Conservation (phyloP, 768 basidiomycete species). For the Exidia glandulosa region DNA sequence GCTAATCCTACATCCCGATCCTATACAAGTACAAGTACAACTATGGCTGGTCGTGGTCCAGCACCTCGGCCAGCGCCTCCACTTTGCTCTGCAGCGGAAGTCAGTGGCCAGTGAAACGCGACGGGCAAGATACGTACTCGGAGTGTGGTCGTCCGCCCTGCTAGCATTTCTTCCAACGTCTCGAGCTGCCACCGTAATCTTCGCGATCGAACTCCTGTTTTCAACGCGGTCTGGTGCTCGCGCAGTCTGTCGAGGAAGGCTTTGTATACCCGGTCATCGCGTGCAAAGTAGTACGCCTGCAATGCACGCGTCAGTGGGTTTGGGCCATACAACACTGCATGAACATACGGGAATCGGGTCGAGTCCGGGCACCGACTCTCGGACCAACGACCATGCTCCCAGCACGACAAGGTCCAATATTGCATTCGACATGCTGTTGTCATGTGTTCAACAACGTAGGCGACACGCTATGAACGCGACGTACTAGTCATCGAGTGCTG, state of each 20-base stretch:
- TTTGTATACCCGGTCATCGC: constrained; percentile 79
- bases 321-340: not conserved
- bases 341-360: constrained; percentile 61
- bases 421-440: constrained; percentile 80
- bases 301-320: constrained; percentile 4
- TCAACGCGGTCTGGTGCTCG: constrained; percentile 30
- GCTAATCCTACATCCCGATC: too few species aligned
- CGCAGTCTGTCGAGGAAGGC: constrained; percentile 41
- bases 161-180: constrained; percentile 49
- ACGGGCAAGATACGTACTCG: constrained; percentile 33
- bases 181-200: constrained; percentile 61
- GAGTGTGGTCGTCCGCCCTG: constrained; percentile 55
- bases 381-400: constrained; percentile 62
- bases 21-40: not conserved
- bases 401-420: constrained; percentile 76
- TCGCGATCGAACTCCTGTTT: constrained; percentile 22
- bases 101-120: constrained; percentile 4
- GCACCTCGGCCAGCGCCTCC: constrained; percentile 44
- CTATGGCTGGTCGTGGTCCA: constrained; percentile 36
- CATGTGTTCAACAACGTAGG: not conserved
- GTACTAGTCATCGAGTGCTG: constrained; percentile 83
- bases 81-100: constrained; percentile 41
- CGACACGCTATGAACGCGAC: constrained; percentile 15
- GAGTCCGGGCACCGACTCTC: constrained; percentile 40
- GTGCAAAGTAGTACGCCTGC: constrained; percentile 85